Percentiles rank a stretch among this genome's conserved stretches.
phyloP scores from a whole-genome alignment of 1,139 yeast species.

The Saccharomycopsis phalli region DNA sequence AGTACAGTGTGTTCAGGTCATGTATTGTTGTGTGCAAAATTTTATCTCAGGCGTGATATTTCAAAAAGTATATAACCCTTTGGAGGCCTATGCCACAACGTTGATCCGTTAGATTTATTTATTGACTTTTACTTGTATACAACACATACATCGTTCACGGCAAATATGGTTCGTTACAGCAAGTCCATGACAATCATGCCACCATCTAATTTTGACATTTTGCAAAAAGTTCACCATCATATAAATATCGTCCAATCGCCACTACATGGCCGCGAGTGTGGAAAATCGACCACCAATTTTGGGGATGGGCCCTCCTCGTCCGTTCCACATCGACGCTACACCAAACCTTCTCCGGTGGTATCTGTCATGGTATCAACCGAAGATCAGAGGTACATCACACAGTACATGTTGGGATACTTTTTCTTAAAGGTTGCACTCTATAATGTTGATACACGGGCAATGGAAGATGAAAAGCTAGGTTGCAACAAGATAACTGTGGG shows the following conservation, averaged over 20 bases:
- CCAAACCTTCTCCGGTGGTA: conserved; percentile 11
- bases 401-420: conserved; percentile 7
- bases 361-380: not conserved
- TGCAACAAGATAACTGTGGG: conserved; percentile 8
- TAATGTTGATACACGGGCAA: conserved; percentile 4
- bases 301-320: no score
- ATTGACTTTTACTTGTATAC: no score
- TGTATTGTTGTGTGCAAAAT: no score
- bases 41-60: not conserved
- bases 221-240: not conserved
- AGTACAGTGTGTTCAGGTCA: no score
- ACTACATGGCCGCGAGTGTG: conserved; percentile 14
- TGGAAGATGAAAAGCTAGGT: conserved; percentile 7
- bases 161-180: conserved; percentile 12
- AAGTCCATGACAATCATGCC: conserved; percentile 9
- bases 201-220: conserved; percentile 3
- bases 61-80: not conserved
- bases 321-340: conserved; percentile 8
- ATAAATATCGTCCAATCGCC: conserved; percentile 9
- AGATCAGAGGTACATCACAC: conserved; percentile 2
- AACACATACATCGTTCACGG: no score
- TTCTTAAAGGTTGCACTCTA: conserved; percentile 7
- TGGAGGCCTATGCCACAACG: no score
- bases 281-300: conserved; percentile 4
- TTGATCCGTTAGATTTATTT: no score